Percentiles rank a stretch among this genome's conserved stretches.
These are phyloP conservation scores for Boletus rufocinnamomeus DNA, from an alignment of 768 basidiomycete species.

Conservation along the genomic window DNA sequence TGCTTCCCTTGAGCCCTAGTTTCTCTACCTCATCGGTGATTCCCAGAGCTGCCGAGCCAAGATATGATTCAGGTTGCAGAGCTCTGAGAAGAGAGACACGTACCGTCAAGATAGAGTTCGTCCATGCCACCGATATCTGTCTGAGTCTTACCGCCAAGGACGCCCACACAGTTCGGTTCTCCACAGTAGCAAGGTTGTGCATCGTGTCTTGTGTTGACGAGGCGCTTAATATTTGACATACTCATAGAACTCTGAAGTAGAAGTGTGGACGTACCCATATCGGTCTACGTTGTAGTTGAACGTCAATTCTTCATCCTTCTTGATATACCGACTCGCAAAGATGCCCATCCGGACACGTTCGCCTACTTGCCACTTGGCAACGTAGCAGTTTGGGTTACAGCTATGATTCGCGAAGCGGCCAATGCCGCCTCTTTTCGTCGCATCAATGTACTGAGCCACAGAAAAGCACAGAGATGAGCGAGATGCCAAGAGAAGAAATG, in stretches of 20 bases:
- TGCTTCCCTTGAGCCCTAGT: slow-evolving; percentile 80
- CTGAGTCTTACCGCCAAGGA: slow-evolving; percentile 97
- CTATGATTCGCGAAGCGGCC: slow-evolving; percentile 98
- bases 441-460: slow-evolving; percentile 82
- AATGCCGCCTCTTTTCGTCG: slow-evolving; percentile 94
- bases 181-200: slow-evolving; percentile 95
- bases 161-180: slow-evolving; percentile 93
- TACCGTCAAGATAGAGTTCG: slow-evolving; percentile 91
- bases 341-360: slow-evolving; percentile 94
- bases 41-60: slow-evolving; percentile 67
- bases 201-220: slow-evolving; percentile 63
- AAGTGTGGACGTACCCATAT: slow-evolving; percentile 72
- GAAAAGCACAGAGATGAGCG: not conserved
- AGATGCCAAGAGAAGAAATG: not conserved
- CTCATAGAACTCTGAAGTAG: not conserved
- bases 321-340: slow-evolving; percentile 82
- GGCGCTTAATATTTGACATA: not conserved
- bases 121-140: slow-evolving; percentile 95
- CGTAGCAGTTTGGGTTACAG: slow-evolving; percentile 96
- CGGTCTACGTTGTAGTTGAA: slow-evolving; percentile 99
- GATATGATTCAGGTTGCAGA: not conserved
- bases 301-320: slow-evolving; percentile 85
- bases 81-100: not conserved
- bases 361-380: slow-evolving; percentile 97
- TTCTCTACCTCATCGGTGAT: slow-evolving; percentile 89